Percentiles rank a stretch among this genome's conserved stretches.
phyloP scores from a whole-genome alignment of 2,329 filamentous ascomycete genomes.

The Phaeosphaeria sp. region DNA sequence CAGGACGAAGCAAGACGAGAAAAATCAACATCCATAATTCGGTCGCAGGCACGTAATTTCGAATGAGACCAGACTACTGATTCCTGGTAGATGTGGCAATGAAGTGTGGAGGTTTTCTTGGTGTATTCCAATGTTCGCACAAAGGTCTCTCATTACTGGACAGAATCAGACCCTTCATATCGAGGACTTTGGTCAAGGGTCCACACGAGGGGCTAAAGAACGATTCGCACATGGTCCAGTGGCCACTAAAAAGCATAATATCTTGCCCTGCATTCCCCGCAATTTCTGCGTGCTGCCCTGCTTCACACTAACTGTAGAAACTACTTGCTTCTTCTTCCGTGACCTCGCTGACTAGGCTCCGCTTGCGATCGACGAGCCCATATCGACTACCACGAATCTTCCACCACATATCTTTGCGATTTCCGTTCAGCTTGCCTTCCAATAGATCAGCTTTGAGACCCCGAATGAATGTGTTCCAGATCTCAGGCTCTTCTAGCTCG shows the following conservation, averaged over 20 bases:
- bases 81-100: not conserved
- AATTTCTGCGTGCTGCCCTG: not conserved
- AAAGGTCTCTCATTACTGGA: not conserved
- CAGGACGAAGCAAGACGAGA: not conserved
- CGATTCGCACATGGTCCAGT: not conserved
- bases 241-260: not conserved
- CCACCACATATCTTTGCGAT: slow-evolving; percentile 85
- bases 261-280: not conserved
- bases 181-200: not conserved
- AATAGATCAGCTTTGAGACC: slow-evolving; percentile 76
- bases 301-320: slow-evolving; percentile 25
- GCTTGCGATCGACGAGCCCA: slow-evolving; percentile 73
- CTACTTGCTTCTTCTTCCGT: slow-evolving; percentile 71
- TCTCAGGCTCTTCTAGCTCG: slow-evolving; percentile 73
- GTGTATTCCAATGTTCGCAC: not conserved
- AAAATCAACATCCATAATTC: not conserved
- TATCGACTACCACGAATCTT: slow-evolving; percentile 70
- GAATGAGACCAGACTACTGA: not conserved
- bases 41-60: not conserved
- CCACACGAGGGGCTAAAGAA: not conserved
- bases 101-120: not conserved
- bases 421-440: slow-evolving; percentile 73
- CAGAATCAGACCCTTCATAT: not conserved
- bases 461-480: slow-evolving; percentile 78
- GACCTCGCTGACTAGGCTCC: slow-evolving; percentile 70